These are phyloP conservation scores for Dryadomyces sulphureus DNA, from an alignment of 2,329 filamentous ascomycete genomes.

Conservation along the genomic window DNA sequence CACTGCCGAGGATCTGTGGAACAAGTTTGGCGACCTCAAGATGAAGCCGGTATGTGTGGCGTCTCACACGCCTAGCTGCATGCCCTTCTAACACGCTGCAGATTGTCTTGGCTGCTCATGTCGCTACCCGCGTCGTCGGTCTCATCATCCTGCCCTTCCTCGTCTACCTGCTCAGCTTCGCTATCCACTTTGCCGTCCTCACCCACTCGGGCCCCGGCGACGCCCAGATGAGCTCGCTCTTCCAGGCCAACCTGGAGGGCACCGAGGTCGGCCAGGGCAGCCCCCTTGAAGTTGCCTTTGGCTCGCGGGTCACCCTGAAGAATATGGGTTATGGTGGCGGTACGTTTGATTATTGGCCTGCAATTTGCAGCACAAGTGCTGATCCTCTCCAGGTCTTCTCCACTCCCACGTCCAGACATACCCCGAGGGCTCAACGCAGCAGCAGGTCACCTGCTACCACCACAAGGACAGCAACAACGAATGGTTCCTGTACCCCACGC, in stretches of 20 bases:
- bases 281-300: slow-evolving; percentile 78
- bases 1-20: slow-evolving; percentile 93
- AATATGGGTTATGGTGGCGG: slow-evolving; percentile 98
- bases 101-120: slow-evolving; percentile 43
- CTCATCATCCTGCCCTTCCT: slow-evolving; percentile 79
- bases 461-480: slow-evolving; percentile 99
- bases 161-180: slow-evolving; percentile 94
- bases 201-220: slow-evolving; percentile 91
- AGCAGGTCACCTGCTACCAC: slow-evolving; percentile 98
- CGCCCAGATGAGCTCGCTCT: slow-evolving; percentile 99
- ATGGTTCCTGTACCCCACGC: slow-evolving; percentile 97
- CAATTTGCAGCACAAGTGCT: neutral
- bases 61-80: neutral
- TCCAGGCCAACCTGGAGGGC: slow-evolving; percentile 90
- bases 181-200: slow-evolving; percentile 83
- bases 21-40: slow-evolving; percentile 87
- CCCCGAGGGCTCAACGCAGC: slow-evolving; percentile 82
- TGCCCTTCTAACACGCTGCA: neutral
- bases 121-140: slow-evolving; percentile 66
- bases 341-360: neutral
- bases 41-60: slow-evolving; percentile 58
- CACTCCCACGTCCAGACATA: slow-evolving; percentile 96
- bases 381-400: slow-evolving; percentile 43
- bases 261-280: slow-evolving; percentile 92
- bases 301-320: slow-evolving; percentile 85